A percentile compares a stretch with the other conserved stretches of the same genome.
phyloP scores from a whole-genome alignment of 2,329 filamentous ascomycete genomes.

The Stemphylium beticola region DNA sequence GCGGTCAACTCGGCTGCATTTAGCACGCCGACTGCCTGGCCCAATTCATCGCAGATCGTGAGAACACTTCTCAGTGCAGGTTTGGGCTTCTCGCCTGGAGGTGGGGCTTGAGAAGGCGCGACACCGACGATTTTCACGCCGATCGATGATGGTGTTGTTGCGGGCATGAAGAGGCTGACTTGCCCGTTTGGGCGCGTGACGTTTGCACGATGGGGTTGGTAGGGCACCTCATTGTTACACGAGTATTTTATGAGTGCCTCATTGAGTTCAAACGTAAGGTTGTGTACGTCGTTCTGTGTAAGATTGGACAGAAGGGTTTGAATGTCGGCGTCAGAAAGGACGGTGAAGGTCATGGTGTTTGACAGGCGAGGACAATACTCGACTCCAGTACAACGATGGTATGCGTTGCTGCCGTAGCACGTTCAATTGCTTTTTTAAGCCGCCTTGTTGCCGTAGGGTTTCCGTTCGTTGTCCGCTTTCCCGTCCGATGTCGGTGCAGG shows the following conservation, averaged over 20 bases:
- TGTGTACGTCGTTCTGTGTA: constrained; percentile 7
- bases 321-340: constrained; percentile 32
- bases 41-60: constrained; percentile 60
- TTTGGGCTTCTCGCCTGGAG: constrained; percentile 24
- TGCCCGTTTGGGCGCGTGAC: constrained; percentile 50
- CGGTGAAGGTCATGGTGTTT: constrained; percentile 16
- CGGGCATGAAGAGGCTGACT: constrained; percentile 77
- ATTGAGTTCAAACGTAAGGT: constrained; percentile 7
- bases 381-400: neutral
- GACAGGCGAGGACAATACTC: neutral
- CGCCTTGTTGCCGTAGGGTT: neutral
- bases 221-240: constrained; percentile 32
- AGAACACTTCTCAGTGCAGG: constrained; percentile 67
- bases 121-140: constrained; percentile 74
- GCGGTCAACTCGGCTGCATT: constrained; percentile 78
- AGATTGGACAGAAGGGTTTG: constrained; percentile 46
- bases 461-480: neutral
- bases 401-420: neutral
- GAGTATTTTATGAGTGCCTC: constrained; percentile 41
- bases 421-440: neutral
- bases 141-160: constrained; percentile 66
- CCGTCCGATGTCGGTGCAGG: no score
- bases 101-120: constrained; percentile 39
- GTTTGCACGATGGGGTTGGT: constrained; percentile 53
- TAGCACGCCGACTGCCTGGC: constrained; percentile 69